Conservation (phyloP, 352 stramenopile genomes). For the Pythium monospermum region DNA sequence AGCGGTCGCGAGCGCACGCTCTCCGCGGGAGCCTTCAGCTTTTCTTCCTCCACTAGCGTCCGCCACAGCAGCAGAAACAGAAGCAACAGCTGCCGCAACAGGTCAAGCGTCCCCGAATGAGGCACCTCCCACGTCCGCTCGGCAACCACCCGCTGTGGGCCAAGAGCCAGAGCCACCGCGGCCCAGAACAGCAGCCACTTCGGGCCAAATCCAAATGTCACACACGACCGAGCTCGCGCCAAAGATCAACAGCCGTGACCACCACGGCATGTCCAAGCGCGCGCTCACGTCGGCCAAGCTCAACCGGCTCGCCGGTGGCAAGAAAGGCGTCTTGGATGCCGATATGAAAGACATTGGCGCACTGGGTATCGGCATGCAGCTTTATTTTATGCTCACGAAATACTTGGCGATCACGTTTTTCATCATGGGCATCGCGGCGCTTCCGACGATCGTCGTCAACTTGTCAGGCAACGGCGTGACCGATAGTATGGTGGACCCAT, state of each 20-base stretch:
- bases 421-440: constrained; percentile 59
- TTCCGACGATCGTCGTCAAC: constrained; percentile 63
- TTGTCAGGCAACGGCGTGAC: constrained; percentile 63
- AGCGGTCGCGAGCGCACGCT: neutral
- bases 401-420: constrained; percentile 61
- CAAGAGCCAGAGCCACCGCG: neutral
- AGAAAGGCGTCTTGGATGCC: constrained; percentile 56
- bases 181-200: neutral
- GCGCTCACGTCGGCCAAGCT: constrained; percentile 34
- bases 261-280: constrained; percentile 46
- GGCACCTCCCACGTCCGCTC: too few relatives aligned
- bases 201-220: too few relatives aligned
- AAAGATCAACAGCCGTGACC: constrained; percentile 43
- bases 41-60: neutral
- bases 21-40: neutral
- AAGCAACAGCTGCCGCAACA: too few relatives aligned
- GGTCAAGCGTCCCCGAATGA: too few relatives aligned
- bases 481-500: constrained; percentile 55
- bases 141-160: neutral
- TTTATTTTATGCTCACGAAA: constrained; percentile 86
- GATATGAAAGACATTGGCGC: constrained; percentile 70
- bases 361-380: constrained; percentile 74
- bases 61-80: too few relatives aligned
- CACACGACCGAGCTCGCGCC: neutral
- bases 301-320: constrained; percentile 55